Evolutionary conservation across 768 basidiomycete species (phyloP).

Genomic region (Suillus clintonianus): DNA sequence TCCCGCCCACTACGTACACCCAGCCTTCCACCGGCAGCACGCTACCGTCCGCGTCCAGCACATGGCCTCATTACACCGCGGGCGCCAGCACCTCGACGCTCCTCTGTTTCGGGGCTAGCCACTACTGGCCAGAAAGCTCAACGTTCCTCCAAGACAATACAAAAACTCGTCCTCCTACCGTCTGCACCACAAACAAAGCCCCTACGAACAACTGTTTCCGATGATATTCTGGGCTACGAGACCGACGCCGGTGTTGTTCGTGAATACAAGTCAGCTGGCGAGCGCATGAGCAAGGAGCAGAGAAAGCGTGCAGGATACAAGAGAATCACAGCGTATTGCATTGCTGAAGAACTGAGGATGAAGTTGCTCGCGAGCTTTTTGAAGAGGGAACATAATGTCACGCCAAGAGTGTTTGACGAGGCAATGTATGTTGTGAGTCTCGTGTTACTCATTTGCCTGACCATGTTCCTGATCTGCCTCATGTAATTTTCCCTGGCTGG

Average conservation of each 20-base stretch:
- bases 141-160: constrained; percentile 87
- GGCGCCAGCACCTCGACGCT: constrained; percentile 20
- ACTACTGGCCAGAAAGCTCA: constrained; percentile 50
- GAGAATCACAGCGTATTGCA: constrained; percentile 86
- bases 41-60: constrained; percentile 8
- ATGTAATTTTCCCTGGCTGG: neutral
- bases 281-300: constrained; percentile 87
- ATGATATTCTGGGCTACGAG: constrained; percentile 58
- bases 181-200: constrained; percentile 88
- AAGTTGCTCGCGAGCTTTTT: constrained; percentile 82
- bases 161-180: constrained; percentile 88
- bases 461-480: constrained; percentile 1
- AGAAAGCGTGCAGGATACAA: constrained; percentile 78
- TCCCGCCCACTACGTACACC: neutral
- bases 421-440: constrained; percentile 84
- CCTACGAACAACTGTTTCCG: constrained; percentile 37
- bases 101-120: constrained; percentile 35
- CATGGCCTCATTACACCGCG: constrained; percentile 7
- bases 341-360: constrained; percentile 84
- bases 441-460: neutral
- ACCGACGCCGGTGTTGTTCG: constrained; percentile 60
- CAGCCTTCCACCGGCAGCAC: constrained; percentile 3
- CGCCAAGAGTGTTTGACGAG: constrained; percentile 86
- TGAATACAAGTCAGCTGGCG: constrained; percentile 83
- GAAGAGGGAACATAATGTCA: constrained; percentile 92